Evolutionary conservation across 352 stramenopile species (phyloP), one percentile per base, ranked within the genome.

Genomic region (Thalassiosira ordinaria): DNA sequence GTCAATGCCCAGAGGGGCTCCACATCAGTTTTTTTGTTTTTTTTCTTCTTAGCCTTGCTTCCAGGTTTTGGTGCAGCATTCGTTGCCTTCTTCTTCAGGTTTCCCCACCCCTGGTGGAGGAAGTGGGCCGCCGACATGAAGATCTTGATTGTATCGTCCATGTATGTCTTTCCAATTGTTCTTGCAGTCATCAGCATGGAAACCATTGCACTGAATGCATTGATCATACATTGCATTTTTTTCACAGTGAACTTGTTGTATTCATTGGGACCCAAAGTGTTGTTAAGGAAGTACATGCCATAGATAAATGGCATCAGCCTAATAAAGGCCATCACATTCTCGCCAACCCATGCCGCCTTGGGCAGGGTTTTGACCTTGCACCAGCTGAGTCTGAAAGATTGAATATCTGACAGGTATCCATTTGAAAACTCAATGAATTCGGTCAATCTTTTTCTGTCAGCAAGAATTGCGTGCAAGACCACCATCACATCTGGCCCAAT

Each of bases 351-450:
- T 35, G 44, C 26, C 24, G 56, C 57, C 33, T 77, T 77, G 1
- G 68, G 68, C 1, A 77, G 68, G 9, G 11, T 44, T 49, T 68
- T 67, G 13, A 63, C 8, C 35, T 77, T 77, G 47, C 56, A 77
- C 1, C 20, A 77, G 9, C 63, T 57, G 18, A 77, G 29, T 1
- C 47, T 8, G 6, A 77, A 70, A 1, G 41, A 44, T 37, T 20
- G 27, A 24, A 77, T 33, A 20, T 69, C 44, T 3, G n/a, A 20
- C 7, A 77, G 8, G 11, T 41, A 31, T 20, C 18, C 8, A 44
- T 77, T 77, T n/a, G 55, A 53, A 76, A 60, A 76, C 2, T 9
- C 0, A 26, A 37, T 1, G 26, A 76, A 68, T 2, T 18, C 16
- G 11, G 20, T 35, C 1, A 57, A 49, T n/a, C 67, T 74, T 3